phyloP scores from a whole-genome alignment of 169 alveolate species.

The Neospora caninum region DNA sequence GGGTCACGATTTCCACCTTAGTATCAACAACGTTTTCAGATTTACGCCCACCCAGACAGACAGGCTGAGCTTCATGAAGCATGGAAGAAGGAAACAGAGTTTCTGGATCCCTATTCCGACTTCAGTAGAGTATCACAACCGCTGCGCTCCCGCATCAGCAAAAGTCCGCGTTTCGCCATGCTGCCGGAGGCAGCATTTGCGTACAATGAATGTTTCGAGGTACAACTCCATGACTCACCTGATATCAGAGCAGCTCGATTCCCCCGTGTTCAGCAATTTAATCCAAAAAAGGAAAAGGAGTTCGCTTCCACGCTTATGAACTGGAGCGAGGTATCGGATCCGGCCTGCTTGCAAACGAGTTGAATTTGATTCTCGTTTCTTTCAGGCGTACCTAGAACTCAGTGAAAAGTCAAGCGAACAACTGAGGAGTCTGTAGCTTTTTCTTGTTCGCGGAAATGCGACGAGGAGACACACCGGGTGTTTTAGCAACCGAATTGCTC shows the following conservation, averaged over 20 bases:
- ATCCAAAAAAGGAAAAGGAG: constrained; percentile 29
- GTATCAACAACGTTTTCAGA: neutral
- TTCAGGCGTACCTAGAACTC: neutral
- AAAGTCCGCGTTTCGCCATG: neutral
- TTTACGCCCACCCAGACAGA: constrained; percentile 28
- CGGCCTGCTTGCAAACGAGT: no score
- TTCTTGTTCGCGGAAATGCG: no score
- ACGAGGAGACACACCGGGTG: no score
- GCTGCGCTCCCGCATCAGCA: neutral
- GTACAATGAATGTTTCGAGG: constrained; percentile 6
- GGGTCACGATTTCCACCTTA: neutral
- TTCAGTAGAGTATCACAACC: neutral
- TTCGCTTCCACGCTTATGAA: neutral
- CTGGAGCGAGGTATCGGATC: constrained; percentile 50
- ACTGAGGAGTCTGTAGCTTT: neutral
- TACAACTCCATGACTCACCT: neutral
- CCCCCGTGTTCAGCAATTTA: constrained; percentile 41
- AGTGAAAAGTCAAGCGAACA: neutral
- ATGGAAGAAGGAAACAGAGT: constrained; percentile 21
- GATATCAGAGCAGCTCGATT: no score
- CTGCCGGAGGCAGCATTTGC: constrained; percentile 3
- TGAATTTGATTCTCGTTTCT: no score
- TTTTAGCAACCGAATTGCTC: no score
- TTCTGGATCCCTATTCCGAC: constrained; percentile 38
- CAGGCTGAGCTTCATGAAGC: constrained; percentile 1